Evolutionary conservation across 2,329 filamentous ascomycete genomes (phyloP).

Genomic region (Diaporthe citri): DNA sequence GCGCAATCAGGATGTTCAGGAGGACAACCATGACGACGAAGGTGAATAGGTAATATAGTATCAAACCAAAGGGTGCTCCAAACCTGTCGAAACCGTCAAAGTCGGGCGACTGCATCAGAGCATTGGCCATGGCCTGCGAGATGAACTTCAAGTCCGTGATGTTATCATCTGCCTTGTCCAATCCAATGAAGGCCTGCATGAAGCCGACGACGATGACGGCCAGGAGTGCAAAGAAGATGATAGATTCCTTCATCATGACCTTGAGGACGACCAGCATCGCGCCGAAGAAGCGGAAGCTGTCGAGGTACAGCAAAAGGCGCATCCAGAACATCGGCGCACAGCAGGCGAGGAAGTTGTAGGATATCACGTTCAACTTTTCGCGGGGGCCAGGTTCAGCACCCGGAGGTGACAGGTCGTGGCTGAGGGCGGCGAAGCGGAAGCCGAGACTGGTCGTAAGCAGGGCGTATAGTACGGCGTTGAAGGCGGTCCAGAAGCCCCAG

Average conservation of each 20-base stretch:
- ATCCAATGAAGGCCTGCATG: conserved; percentile 92
- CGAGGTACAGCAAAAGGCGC: conserved; percentile 90
- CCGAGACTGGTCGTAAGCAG: conserved; percentile 84
- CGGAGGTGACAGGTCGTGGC: conserved; percentile 59
- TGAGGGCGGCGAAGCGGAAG: conserved; percentile 82
- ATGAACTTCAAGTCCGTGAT: conserved; percentile 80
- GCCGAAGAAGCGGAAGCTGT: conserved; percentile 95
- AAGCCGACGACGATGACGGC: conserved; percentile 88
- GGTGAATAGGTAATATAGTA: conserved; percentile 97
- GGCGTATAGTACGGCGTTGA: conserved; percentile 87
- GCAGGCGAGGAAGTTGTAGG: conserved; percentile 95
- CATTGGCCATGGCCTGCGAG: conserved; percentile 86
- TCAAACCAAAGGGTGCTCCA: conserved; percentile 90
- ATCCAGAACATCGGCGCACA: conserved; percentile 97
- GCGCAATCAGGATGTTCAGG: conserved; percentile 94
- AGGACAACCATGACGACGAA: conserved; percentile 95
- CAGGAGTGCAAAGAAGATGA: conserved; percentile 96
- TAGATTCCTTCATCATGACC: conserved; percentile 91
- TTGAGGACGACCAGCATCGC: conserved; percentile 98
- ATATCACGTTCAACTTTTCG: conserved; percentile 78
- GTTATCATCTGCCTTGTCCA: conserved; percentile 85
- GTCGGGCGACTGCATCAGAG: conserved; percentile 91
- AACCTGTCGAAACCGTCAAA: conserved; percentile 92
- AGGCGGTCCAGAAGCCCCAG: conserved; percentile 96
- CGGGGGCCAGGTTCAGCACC: conserved; percentile 58